Percentiles rank a stretch among this genome's conserved stretches.
These are phyloP conservation scores for Isochrysis galbana DNA, from an alignment of 78 protist genomes.

Conservation along the genomic window DNA sequence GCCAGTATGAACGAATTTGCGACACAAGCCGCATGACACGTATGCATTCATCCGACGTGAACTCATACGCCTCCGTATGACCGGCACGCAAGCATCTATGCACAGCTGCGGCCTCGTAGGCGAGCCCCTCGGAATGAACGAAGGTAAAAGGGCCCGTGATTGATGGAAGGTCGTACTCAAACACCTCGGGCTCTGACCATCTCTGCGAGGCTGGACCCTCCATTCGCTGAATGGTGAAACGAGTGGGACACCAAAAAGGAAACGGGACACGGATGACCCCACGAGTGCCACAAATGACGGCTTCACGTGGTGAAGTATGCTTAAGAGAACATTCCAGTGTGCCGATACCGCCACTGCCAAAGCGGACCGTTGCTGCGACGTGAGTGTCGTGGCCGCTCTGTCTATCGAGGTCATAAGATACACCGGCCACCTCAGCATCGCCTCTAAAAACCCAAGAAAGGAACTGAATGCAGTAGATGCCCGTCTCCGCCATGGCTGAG, in stretches of 20 bases:
- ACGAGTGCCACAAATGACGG: background rate
- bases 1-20: no score
- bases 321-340: background rate
- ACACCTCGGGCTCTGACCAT: background rate
- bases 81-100: background rate
- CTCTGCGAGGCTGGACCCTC: background rate
- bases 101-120: background rate
- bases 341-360: background rate
- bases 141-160: background rate
- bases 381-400: no score
- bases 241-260: conserved; percentile 5
- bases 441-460: background rate
- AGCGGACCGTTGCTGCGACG: background rate
- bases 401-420: no score
- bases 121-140: background rate
- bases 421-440: background rate
- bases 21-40: background rate
- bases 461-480: background rate
- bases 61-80: background rate
- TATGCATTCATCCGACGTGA: background rate
- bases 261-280: background rate
- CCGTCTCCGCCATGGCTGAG: background rate
- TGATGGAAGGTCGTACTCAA: background rate
- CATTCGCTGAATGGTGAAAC: background rate
- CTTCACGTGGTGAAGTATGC: background rate